Percentiles rank a stretch among this genome's conserved stretches.
These are phyloP conservation scores for Cryomyces antarcticus DNA, from an alignment of 495 filamentous ascomycete species.

Conservation along the genomic window DNA sequence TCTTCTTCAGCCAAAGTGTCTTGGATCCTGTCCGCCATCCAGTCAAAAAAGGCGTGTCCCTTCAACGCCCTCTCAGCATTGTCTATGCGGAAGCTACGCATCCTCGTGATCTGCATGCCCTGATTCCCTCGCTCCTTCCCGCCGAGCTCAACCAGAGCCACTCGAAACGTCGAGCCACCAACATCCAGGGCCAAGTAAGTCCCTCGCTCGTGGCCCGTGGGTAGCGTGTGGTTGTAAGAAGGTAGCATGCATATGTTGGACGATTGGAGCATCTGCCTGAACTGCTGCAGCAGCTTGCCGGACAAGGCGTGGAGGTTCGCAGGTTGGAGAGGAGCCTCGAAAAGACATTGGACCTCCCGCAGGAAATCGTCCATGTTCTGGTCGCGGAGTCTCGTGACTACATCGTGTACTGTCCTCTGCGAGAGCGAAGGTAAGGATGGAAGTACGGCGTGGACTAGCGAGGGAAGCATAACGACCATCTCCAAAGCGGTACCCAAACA, in stretches of 20 bases:
- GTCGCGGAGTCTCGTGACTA: conserved; percentile 9
- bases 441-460: conserved; percentile 27
- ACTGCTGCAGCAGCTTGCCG: conserved; percentile 36
- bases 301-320: conserved; percentile 31
- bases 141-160: conserved; percentile 36
- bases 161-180: conserved; percentile 45
- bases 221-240: conserved; percentile 41
- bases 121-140: conserved; percentile 21
- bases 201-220: conserved; percentile 37
- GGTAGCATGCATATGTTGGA: conserved; percentile 44
- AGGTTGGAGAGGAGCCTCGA: conserved; percentile 23
- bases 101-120: conserved; percentile 29
- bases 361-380: conserved; percentile 28
- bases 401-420: conserved; percentile 11
- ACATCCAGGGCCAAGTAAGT: conserved; percentile 44
- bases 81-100: conserved; percentile 32
- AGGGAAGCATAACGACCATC: conserved; percentile 30
- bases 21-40: conserved; percentile 40
- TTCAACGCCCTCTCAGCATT: conserved; percentile 29
- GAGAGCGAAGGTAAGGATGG: conserved; percentile 16
- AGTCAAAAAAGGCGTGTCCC: conserved; percentile 42
- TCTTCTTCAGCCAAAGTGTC: conserved; percentile 27
- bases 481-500: conserved; percentile 30
- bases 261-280: conserved; percentile 28
- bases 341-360: conserved; percentile 28